Percentiles rank a stretch among this genome's conserved stretches.
These are phyloP conservation scores for Trametes villosa DNA, from an alignment of 768 basidiomycete species.

Conservation along the genomic window DNA sequence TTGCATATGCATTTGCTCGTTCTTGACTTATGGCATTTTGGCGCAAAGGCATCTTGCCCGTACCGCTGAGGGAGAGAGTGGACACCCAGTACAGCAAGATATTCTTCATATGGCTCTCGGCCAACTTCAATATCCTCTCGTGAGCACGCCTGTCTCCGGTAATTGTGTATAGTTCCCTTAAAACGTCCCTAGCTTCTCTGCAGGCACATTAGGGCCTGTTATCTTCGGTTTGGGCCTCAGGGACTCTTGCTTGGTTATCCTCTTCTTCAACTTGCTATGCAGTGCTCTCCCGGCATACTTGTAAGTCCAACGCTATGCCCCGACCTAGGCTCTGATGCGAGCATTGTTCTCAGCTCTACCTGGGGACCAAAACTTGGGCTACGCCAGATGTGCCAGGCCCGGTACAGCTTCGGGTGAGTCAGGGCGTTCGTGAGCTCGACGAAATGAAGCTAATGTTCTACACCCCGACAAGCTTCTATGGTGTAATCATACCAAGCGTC, in stretches of 20 bases:
- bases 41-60: conserved; percentile 40
- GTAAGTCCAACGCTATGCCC: conserved; percentile 29
- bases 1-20: too few relatives aligned
- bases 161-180: background rate
- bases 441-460: conserved; percentile 30
- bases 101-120: conserved; percentile 47
- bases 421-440: conserved; percentile 38
- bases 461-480: conserved; percentile 53
- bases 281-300: conserved; percentile 48
- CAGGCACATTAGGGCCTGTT: conserved; percentile 51
- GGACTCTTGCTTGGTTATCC: conserved; percentile 49
- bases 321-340: too few relatives aligned
- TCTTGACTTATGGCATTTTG: background rate
- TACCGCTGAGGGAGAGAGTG: conserved; percentile 37
- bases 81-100: conserved; percentile 45
- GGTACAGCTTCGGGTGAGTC: conserved; percentile 65
- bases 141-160: conserved; percentile 16
- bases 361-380: conserved; percentile 83
- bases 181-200: conserved; percentile 42
- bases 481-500: conserved; percentile 49
- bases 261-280: conserved; percentile 52
- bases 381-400: conserved; percentile 79
- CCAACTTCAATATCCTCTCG: conserved; percentile 47
- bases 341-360: too few relatives aligned
- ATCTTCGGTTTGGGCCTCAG: conserved; percentile 47